Conservation (phyloP, 352 stramenopile species). For the Phytophthora pini region DNA sequence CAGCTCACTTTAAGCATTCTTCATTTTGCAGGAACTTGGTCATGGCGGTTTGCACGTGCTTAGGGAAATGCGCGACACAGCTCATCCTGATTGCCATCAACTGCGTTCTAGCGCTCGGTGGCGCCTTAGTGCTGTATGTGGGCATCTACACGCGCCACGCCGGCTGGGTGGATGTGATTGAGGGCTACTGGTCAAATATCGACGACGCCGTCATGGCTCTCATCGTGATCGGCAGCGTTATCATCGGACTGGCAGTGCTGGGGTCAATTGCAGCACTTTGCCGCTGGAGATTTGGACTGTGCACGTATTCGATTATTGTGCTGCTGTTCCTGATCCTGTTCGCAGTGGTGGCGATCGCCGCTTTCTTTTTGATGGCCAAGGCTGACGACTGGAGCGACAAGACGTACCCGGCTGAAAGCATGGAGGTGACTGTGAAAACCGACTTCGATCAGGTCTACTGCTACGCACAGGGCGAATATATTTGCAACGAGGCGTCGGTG, state of each 20-base stretch:
- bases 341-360: constrained; percentile 47
- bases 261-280: constrained; percentile 62
- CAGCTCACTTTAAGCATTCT: constrained; percentile 22
- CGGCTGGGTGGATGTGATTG: constrained; percentile 63
- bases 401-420: constrained; percentile 51
- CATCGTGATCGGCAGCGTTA: constrained; percentile 54
- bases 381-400: constrained; percentile 52
- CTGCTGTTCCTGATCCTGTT: constrained; percentile 63
- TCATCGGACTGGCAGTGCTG: constrained; percentile 64
- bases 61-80: constrained; percentile 31
- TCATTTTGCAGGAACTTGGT: constrained; percentile 19
- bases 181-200: constrained; percentile 56
- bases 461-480: constrained; percentile 73
- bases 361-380: constrained; percentile 54
- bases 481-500: constrained; percentile 64
- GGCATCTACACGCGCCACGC: constrained; percentile 48
- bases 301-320: constrained; percentile 64
- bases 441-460: constrained; percentile 78
- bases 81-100: constrained; percentile 70
- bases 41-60: constrained; percentile 30
- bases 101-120: constrained; percentile 57
- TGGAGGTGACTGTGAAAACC: constrained; percentile 56
- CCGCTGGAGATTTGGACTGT: constrained; percentile 59
- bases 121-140: constrained; percentile 60
- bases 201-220: constrained; percentile 53